Evolutionary conservation across 306 rosid genomes (phyloP), one percentile per base, ranked within the genome.

Genomic region (Quercus cerris): DNA sequence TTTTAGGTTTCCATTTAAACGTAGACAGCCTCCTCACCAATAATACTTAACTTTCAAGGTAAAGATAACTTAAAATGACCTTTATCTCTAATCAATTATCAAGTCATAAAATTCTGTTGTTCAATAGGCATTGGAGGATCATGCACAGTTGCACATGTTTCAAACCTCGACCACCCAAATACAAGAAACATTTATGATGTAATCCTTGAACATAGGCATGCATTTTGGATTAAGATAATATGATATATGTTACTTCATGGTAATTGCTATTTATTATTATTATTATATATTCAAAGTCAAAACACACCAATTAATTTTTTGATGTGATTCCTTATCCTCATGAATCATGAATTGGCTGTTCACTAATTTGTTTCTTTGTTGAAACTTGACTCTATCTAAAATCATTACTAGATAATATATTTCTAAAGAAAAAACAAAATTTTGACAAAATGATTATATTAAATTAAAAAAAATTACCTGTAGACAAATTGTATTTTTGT

Each of bases 1-100:
- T 58, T 20, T 8, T 5, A 4, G 22, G 70, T 79, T 80, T 61
- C 79, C 82, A 80, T 78, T 79, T 77, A 38, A 78, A 33, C 78
- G 56, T 75, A 79, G 77, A 81, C 84, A 84, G 78, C 86, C 59
- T 76, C 86, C 59, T 76, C 58, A 63, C 85, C 79, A 80, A 75
- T 82, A 62, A 82, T 75, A 77, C 15, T 12, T 62, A 30, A 15
- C 20, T 64, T 30, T 8, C 44, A 27, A 49, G 25, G 12, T 67
- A 25, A 33, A 10, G 23, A 31, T 31, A 18, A 66, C 20, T 2
- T 31, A 31, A 31, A 25, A 22, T 28, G 6, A 62, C 15, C 38
- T 27, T 27, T 14, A 23, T 58, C 31, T 58, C 30, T 8, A 20
- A 25, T 58, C 64, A 62, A 27, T 62, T 28, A 27, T 49, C 4